These are phyloP conservation scores for Colletotrichum incanum DNA, from an alignment of 2,329 filamentous ascomycete genomes.

Conservation along the genomic window DNA sequence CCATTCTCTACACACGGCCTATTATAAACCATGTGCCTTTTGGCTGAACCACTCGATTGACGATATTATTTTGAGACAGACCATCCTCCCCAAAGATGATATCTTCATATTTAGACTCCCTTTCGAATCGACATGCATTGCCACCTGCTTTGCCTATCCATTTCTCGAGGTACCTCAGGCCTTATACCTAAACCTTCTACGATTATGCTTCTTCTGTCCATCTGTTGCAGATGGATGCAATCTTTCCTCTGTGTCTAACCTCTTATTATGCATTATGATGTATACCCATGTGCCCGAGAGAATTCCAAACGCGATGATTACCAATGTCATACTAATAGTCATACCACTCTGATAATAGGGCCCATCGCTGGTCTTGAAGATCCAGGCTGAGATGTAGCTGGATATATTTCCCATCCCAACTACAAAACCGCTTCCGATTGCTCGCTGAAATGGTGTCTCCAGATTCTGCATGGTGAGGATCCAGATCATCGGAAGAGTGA, in stretches of 20 bases:
- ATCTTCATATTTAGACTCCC: too few relatives aligned
- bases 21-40: too few relatives aligned
- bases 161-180: background rate
- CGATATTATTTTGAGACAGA: too few relatives aligned
- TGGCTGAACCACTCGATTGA: too few relatives aligned
- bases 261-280: conserved; percentile 31
- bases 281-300: conserved; percentile 34
- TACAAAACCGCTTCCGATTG: conserved; percentile 53
- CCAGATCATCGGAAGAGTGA: conserved; percentile 44
- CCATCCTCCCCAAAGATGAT: too few relatives aligned
- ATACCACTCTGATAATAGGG: conserved; percentile 42
- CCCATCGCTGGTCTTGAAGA: conserved; percentile 43
- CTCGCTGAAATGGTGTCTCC: conserved; percentile 43
- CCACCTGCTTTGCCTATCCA: too few relatives aligned
- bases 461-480: conserved; percentile 42
- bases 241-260: conserved; percentile 7
- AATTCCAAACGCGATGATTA: conserved; percentile 22
- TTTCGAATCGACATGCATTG: too few relatives aligned
- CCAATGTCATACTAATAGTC: conserved; percentile 40
- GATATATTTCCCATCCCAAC: conserved; percentile 57
- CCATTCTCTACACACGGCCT: too few relatives aligned
- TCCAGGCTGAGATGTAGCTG: conserved; percentile 44
- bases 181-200: background rate
- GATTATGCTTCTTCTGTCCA: background rate
- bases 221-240: background rate